phyloP scores from a whole-genome alignment of 2,329 filamentous ascomycete genomes.

The Colletotrichum eleusines region DNA sequence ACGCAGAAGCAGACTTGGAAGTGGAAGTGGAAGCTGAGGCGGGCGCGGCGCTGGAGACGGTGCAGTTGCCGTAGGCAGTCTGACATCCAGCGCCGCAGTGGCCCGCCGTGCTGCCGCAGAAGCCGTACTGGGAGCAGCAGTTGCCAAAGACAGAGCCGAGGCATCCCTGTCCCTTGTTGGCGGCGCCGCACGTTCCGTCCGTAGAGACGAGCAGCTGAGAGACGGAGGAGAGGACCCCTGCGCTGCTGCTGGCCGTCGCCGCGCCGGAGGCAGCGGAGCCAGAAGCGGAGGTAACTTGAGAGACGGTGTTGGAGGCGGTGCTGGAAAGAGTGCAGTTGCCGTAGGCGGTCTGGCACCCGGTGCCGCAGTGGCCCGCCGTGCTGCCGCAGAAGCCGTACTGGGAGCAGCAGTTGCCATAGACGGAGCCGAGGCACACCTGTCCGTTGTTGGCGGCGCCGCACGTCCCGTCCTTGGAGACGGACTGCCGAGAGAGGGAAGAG shows the following conservation, averaged over 20 bases:
- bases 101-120: constrained; percentile 35
- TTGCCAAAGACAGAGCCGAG: constrained; percentile 29
- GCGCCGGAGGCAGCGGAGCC: too few species aligned
- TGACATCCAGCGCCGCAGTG: constrained; percentile 43
- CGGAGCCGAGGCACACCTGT: constrained; percentile 51
- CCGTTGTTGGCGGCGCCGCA: constrained; percentile 49
- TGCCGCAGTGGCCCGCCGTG: constrained; percentile 37
- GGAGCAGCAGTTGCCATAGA: constrained; percentile 56
- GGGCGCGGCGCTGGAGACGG: not conserved
- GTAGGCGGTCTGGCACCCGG: constrained; percentile 38
- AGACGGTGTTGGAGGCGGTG: not conserved
- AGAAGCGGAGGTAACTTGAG: too few species aligned
- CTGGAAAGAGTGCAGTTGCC: constrained; percentile 31
- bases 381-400: constrained; percentile 54
- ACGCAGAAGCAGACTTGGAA: too few species aligned
- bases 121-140: constrained; percentile 43
- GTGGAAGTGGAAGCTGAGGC: too few species aligned
- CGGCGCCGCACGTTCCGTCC: constrained; percentile 51
- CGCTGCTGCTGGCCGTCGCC: constrained; percentile 11
- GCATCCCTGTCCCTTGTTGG: constrained; percentile 46
- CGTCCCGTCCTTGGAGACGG: constrained; percentile 49
- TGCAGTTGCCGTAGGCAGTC: constrained; percentile 38
- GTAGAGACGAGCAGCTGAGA: constrained; percentile 46
- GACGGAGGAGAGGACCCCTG: constrained; percentile 11
- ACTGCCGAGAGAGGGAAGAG: constrained; percentile 39